Evolutionary conservation across 2,329 filamentous ascomycete species (phyloP).

Genomic region (Epichloe baconii): DNA sequence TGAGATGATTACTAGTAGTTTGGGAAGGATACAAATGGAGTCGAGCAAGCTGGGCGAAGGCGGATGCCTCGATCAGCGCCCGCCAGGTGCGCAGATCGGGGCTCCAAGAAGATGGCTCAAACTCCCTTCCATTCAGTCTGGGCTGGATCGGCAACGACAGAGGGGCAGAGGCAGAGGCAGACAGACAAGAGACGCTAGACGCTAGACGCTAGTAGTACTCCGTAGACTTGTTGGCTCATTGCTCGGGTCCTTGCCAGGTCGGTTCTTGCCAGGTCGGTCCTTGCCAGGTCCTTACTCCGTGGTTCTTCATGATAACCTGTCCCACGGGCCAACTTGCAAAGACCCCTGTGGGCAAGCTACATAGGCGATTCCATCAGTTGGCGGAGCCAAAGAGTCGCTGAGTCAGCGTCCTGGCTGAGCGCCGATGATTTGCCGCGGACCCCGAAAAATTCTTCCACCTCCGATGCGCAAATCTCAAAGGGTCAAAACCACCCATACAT

Average conservation of each 20-base stretch:
- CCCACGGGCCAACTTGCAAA: background rate
- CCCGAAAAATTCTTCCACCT: conserved; percentile 25
- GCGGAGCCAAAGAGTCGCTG: background rate
- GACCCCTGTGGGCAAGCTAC: background rate
- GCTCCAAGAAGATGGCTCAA: no score
- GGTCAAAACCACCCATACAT: conserved; percentile 20
- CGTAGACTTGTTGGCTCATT: no score
- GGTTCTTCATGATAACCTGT: background rate
- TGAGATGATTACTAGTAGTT: background rate
- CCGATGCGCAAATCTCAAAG: conserved; percentile 16
- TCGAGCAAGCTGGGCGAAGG: background rate
- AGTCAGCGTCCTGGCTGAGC: background rate
- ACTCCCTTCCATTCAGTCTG: background rate
- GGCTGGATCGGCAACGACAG: background rate
- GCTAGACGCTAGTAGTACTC: no score
- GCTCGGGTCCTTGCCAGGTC: background rate
- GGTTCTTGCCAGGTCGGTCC: no score
- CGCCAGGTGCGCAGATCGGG: no score
- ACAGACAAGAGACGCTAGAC: no score
- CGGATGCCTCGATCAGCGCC: no score
- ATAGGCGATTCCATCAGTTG: no score
- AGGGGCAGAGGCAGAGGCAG: background rate
- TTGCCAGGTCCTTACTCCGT: background rate
- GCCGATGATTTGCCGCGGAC: conserved; percentile 9
- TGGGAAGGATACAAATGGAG: background rate